Base-by-base conservation (phyloP, 352 stramenopile species). In the Phytophthora pisi region DNA sequence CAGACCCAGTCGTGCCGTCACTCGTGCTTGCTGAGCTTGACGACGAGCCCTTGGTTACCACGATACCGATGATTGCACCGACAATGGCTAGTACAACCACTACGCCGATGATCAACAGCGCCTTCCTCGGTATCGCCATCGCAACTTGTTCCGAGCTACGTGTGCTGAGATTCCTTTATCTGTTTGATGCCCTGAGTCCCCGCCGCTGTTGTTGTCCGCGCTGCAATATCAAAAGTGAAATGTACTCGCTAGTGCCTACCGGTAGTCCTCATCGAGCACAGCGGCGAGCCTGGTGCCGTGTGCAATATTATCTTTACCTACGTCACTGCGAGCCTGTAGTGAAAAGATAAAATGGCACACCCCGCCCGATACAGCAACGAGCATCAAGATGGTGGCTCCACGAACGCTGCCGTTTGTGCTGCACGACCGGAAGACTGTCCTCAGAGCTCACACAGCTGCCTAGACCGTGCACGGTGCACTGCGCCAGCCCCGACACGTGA, bases 11-110 rank as follows among this genome's bases (percentile, higher is more conserved):
- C 8, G 38, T 61, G 51, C 63, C 62, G 16, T 55, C 51, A 64
- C 65, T 61, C 30, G 68, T 72, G 18, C 63, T 75, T 15, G 68
- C 40, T 28, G 62, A 72, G 20, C 26, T 15, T 13, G 43, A 50
- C 3, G 40, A 47, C 13, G 40, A 47, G 16, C 16, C 40, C 18
- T 50, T 50, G 43, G 15, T 60, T 13, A 30, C 11, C 42, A 34
- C 57, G 60, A 40, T 34, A 13, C 46, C 24, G 3, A 50, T 57
- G 26, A 28, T 50, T 8, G 16, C 40, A 8, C 43, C 43, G 18
- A 50, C 43, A 0, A 50, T 9, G 43, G 43, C 26, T 16, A 50
- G 18, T 16, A 50, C 43, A 9, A 50, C 9, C 43, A 50, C 40
- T 16, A 47, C 40, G 16, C 40, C 16, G 16, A 50, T 50, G 46